Conservation (phyloP, 192 early-diverging fungal genomes). For the Linnemannia schmuckeri region DNA sequence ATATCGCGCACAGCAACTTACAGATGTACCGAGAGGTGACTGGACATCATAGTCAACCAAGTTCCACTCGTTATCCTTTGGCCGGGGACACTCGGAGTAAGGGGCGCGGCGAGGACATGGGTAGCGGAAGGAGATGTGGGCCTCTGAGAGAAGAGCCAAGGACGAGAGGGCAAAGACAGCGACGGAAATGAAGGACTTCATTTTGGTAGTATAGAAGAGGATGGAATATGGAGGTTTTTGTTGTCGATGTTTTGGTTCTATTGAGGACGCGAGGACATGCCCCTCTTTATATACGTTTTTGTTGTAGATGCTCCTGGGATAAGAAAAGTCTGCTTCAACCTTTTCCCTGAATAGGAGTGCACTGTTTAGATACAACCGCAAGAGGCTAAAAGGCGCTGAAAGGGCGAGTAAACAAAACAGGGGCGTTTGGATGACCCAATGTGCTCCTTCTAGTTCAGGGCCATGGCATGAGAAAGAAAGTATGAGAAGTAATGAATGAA, state of each 20-base stretch:
- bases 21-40: conserved; percentile 44
- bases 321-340: not conserved
- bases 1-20: not conserved
- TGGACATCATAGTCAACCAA: conserved; percentile 49
- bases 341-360: not conserved
- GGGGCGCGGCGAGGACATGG: conserved; percentile 47
- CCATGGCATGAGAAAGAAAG: not conserved
- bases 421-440: not conserved
- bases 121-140: conserved; percentile 55
- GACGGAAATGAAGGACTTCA: conserved; percentile 25
- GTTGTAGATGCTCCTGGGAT: not conserved
- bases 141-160: conserved; percentile 35
- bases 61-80: conserved; percentile 31
- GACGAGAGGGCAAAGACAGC: conserved; percentile 34
- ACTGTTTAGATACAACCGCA: not conserved
- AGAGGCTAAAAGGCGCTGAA: not conserved
- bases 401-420: not conserved
- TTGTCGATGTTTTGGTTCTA: not conserved
- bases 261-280: not conserved
- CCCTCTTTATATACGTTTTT: not conserved
- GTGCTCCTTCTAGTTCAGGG: not conserved
- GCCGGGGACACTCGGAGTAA: conserved; percentile 48
- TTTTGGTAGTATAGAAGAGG: not conserved
- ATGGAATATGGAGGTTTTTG: not conserved
- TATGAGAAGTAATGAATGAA: not conserved